Conservation (phyloP, 2,329 filamentous ascomycete species). For the Claviceps pazoutovae region DNA sequence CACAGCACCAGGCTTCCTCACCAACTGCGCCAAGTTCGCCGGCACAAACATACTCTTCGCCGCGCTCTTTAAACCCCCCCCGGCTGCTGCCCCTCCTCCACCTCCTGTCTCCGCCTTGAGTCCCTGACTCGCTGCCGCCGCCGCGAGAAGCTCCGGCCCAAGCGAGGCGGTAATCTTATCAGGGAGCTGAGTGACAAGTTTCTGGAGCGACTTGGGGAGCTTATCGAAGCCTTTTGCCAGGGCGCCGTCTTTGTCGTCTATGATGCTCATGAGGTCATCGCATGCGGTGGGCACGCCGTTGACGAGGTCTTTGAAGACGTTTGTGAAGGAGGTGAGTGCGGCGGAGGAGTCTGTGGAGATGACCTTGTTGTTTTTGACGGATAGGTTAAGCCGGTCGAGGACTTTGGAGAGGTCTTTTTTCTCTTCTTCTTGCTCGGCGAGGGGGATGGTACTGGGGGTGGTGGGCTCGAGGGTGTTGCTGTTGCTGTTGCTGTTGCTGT, state of each 20-base stretch:
- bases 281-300: conserved; percentile 91
- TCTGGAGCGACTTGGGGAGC: conserved; percentile 69
- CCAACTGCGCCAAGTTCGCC: conserved; percentile 60
- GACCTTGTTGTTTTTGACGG: conserved; percentile 71
- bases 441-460: background rate
- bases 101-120: conserved; percentile 36
- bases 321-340: conserved; percentile 69
- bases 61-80: conserved; percentile 39
- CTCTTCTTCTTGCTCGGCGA: conserved; percentile 33
- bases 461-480: conserved; percentile 20
- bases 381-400: conserved; percentile 72
- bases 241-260: conserved; percentile 48
- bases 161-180: conserved; percentile 64
- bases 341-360: conserved; percentile 76
- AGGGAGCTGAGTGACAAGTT: conserved; percentile 72
- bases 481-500: background rate
- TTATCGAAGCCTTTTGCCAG: conserved; percentile 47
- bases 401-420: conserved; percentile 63
- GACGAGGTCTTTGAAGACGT: conserved; percentile 81
- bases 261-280: conserved; percentile 57
- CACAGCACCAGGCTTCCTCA: conserved; percentile 77
- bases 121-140: conserved; percentile 60
- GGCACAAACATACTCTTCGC: conserved; percentile 56
- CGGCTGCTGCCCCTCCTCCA: conserved; percentile 13
- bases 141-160: conserved; percentile 71